Conservation (phyloP, 164 flowering plant species). For the Vitis rotundifolia region DNA sequence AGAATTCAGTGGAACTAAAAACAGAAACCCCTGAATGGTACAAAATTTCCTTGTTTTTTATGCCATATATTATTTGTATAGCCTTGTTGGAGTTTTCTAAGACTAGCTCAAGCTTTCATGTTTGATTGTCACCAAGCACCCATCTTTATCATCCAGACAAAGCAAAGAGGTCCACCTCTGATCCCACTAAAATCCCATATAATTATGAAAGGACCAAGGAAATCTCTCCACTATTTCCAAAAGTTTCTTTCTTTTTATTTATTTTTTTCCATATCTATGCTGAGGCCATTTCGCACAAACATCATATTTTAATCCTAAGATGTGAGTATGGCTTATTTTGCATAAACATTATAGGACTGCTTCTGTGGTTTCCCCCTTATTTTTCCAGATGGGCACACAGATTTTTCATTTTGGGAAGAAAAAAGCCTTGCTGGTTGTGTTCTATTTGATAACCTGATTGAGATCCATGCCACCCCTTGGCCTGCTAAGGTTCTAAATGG, state of each 20-base stretch:
- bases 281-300: neutral
- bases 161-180: slow-evolving; percentile 23
- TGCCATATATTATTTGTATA: neutral
- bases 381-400: no score
- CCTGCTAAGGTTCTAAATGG: no score
- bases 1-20: neutral
- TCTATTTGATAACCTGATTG: no score
- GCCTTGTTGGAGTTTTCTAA: neutral
- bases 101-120: neutral
- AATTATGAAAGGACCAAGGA: neutral
- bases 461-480: no score
- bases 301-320: neutral
- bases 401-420: no score
- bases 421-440: no score
- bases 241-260: no score
- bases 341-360: neutral
- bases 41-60: neutral
- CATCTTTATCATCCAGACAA: slow-evolving; percentile 6
- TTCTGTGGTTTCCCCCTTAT: no score
- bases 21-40: neutral
- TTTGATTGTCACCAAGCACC: slow-evolving; percentile 7
- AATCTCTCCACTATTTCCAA: no score
- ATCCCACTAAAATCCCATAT: slow-evolving; percentile 14
- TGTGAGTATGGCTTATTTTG: neutral
- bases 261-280: no score